Conservation (phyloP, 2,329 filamentous ascomycete genomes). For the Colletotrichum tofieldiae region DNA sequence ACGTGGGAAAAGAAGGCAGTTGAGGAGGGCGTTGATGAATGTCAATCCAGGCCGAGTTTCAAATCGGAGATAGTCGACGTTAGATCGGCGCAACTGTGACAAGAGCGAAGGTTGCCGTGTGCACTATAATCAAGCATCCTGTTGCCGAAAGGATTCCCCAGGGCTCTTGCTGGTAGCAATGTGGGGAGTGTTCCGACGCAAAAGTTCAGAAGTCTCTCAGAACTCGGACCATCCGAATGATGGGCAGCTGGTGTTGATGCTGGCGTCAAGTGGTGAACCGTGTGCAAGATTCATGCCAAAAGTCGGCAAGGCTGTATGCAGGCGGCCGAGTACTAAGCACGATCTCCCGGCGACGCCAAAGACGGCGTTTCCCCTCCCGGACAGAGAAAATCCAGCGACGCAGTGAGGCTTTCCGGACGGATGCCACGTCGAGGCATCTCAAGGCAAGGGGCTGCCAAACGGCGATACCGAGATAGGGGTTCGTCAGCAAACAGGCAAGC, state of each 20-base stretch:
- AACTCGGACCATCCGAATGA: conserved; percentile 17
- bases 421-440: background rate
- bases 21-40: background rate
- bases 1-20: conserved; percentile 8
- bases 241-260: conserved; percentile 3
- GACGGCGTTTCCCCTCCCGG: background rate
- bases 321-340: background rate
- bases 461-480: conserved; percentile 26
- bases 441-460: conserved; percentile 1
- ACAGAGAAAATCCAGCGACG: background rate
- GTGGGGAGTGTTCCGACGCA: conserved; percentile 25
- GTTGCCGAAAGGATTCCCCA: conserved; percentile 13
- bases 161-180: conserved; percentile 29
- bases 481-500: conserved; percentile 26
- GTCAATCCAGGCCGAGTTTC: conserved; percentile 29
- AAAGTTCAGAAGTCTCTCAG: conserved; percentile 1
- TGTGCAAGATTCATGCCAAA: conserved; percentile 2
- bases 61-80: conserved; percentile 15
- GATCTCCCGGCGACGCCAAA: background rate
- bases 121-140: conserved; percentile 11
- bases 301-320: background rate
- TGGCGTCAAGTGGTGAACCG: conserved; percentile 11
- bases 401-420: background rate
- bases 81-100: conserved; percentile 35
- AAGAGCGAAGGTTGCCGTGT: conserved; percentile 14